Percentiles rank a stretch among this genome's conserved stretches.
Conservation (phyloP, 176 grass and related monocot genomes). For the Triticum urartu region DNA sequence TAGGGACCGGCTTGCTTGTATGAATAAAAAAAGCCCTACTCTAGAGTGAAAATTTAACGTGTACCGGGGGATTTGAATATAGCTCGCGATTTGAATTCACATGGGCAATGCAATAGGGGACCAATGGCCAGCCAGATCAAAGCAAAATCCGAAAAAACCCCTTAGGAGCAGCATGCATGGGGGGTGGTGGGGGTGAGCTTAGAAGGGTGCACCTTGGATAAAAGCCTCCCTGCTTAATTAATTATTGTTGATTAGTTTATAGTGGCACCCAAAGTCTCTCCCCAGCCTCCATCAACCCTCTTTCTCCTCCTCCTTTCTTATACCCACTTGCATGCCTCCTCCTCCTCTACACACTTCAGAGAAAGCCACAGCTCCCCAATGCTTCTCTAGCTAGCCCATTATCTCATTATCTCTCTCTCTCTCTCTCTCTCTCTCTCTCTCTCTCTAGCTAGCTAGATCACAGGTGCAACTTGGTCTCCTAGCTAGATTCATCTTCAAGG, state of each 20-base stretch:
- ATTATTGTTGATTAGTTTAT: constrained; percentile 15
- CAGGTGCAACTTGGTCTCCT: neutral
- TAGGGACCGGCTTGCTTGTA: neutral
- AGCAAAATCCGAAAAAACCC: constrained; percentile 30
- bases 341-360: constrained; percentile 26
- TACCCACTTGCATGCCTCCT: constrained; percentile 38
- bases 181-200: neutral
- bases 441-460: too few relatives aligned
- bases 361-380: constrained; percentile 30
- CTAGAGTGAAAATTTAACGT: neutral
- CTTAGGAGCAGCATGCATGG: neutral
- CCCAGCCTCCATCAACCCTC: constrained; percentile 26
- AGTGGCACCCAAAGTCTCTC: constrained; percentile 39
- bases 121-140: constrained; percentile 11
- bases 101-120: constrained; percentile 24
- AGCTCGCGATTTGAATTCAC: constrained; percentile 35
- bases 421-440: too few relatives aligned
- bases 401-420: too few relatives aligned
- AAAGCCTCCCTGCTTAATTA: constrained; percentile 1
- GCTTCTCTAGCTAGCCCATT: constrained; percentile 13
- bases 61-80: neutral
- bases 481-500: constrained; percentile 17
- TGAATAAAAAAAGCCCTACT: neutral
- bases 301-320: constrained; percentile 40
- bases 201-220: constrained; percentile 25